These are phyloP conservation scores for Edaphochlamys debaryana DNA, from an alignment of 139 green algal genomes.

Conservation along the genomic window DNA sequence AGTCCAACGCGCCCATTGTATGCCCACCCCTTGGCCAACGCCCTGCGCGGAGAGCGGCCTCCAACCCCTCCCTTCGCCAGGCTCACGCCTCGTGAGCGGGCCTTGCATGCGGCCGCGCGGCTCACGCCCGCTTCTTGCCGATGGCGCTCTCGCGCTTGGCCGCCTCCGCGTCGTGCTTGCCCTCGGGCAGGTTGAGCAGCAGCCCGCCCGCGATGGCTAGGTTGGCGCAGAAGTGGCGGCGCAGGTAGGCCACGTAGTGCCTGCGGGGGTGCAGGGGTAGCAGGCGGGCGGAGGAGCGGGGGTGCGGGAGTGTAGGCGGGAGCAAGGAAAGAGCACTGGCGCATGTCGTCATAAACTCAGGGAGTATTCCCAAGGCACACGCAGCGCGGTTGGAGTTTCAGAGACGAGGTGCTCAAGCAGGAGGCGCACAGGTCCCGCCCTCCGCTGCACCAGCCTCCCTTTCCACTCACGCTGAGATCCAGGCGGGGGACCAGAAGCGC, in stretches of 20 bases:
- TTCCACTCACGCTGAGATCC: constrained; percentile 10
- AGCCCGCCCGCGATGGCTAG: constrained; percentile 9
- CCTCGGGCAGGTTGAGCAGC: constrained; percentile 11
- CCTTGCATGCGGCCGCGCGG: too few relatives aligned
- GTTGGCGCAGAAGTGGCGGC: constrained; percentile 12
- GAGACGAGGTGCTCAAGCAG: too few relatives aligned
- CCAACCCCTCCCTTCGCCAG: too few relatives aligned
- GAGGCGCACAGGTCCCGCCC: too few relatives aligned
- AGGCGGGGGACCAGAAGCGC: background rate
- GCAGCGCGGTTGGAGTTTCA: too few relatives aligned
- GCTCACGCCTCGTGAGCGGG: too few relatives aligned
- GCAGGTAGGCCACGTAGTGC: constrained; percentile 10
- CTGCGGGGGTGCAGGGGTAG: background rate
- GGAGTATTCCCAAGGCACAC: too few relatives aligned
- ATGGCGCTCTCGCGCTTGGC: background rate
- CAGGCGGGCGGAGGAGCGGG: background rate
- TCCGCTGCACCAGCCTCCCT: too few relatives aligned
- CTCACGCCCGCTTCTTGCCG: background rate
- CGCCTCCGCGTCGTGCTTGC: background rate
- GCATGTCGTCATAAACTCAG: too few relatives aligned
- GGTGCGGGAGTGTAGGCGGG: background rate
- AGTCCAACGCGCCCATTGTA: too few relatives aligned
- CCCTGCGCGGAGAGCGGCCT: too few relatives aligned
- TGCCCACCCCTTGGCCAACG: too few relatives aligned
- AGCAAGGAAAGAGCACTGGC: background rate